Percentiles rank a stretch among this genome's conserved stretches.
phyloP scores from a whole-genome alignment of 306 rosid species.

The Ormosia semicastrata region DNA sequence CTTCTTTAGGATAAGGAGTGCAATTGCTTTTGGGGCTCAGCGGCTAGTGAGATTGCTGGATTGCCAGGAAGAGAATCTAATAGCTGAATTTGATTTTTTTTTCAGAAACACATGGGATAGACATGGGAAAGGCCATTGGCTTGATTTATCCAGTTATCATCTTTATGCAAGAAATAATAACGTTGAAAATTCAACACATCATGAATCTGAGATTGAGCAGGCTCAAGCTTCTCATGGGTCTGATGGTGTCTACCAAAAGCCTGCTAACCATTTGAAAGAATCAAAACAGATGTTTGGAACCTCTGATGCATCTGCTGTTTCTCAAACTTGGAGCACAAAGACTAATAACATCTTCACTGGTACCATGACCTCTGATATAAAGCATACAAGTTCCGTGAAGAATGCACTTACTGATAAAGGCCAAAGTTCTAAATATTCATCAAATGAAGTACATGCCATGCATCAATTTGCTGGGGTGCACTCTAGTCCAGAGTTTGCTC shows the following conservation, averaged over 20 bases:
- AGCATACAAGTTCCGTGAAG: conserved; percentile 31
- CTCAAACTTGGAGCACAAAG: conserved; percentile 39
- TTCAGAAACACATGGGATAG: conserved; percentile 80
- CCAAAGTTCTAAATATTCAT: conserved; percentile 37
- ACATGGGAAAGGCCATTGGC: conserved; percentile 76
- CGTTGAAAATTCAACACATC: conserved; percentile 30
- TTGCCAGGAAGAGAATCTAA: conserved; percentile 56
- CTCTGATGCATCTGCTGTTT: conserved; percentile 30
- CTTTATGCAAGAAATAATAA: conserved; percentile 33
- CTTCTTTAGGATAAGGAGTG: conserved; percentile 77
- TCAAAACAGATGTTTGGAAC: conserved; percentile 27
- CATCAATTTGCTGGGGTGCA: conserved; percentile 52
- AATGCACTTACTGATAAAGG: conserved; percentile 30
- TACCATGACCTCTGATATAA: conserved; percentile 37
- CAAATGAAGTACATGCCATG: conserved; percentile 46
- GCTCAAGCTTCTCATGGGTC: conserved; percentile 17
- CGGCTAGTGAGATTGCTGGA: conserved; percentile 53
- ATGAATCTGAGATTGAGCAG: conserved; percentile 37
- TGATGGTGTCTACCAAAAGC: conserved; percentile 24
- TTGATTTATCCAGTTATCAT: conserved; percentile 44
- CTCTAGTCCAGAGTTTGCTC: conserved; percentile 60
- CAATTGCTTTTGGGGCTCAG: conserved; percentile 69
- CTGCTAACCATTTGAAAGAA: conserved; percentile 27
- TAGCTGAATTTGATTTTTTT: conserved; percentile 62
- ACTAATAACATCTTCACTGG: conserved; percentile 30